Evolutionary conservation across 2,329 filamentous ascomycete species (phyloP).

Genomic region (Diaporthe ampelina): DNA sequence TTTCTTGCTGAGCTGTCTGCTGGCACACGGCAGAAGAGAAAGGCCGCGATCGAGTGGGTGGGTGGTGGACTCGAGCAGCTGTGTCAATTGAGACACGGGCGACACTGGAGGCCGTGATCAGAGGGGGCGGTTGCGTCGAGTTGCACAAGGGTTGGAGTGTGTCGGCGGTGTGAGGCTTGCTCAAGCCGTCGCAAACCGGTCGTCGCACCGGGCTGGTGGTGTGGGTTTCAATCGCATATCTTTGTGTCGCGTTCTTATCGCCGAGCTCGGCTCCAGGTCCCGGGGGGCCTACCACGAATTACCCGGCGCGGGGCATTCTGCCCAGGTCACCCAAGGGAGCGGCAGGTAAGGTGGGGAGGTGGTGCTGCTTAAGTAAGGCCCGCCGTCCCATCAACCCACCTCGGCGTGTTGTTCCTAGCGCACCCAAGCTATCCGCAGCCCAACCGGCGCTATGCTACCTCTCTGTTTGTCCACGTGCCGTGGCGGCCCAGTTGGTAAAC

Average conservation of each 20-base stretch:
- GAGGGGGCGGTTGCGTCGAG: not conserved
- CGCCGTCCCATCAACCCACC: conserved; percentile 12
- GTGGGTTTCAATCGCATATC: conserved; percentile 10
- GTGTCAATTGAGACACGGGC: conserved; percentile 26
- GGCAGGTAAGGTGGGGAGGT: not conserved
- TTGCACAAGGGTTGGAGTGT: conserved; percentile 12
- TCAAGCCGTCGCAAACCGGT: conserved; percentile 39
- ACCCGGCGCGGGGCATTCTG: conserved; percentile 17
- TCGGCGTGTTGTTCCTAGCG: conserved; percentile 33
- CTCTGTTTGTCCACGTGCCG: conserved; percentile 15
- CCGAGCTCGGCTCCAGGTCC: conserved; percentile 39
- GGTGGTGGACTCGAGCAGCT: conserved; percentile 3
- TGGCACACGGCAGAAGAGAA: not conserved
- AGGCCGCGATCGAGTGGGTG: not conserved
- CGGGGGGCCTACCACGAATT: not conserved
- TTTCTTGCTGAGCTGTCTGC: not conserved
- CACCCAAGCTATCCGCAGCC: not conserved
- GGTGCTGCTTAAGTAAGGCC: conserved; percentile 29
- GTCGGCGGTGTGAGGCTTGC: conserved; percentile 11
- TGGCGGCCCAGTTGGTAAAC: conserved; percentile 9
- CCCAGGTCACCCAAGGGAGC: not conserved
- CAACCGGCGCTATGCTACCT: not conserved
- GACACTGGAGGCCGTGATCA: conserved; percentile 5
- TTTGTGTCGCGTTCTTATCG: conserved; percentile 24
- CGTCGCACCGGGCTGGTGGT: conserved; percentile 7